Evolutionary conservation across 257 asterid genomes (phyloP), one percentile per base, ranked within the genome.

Genomic region (Salvia miltiorrhiza): DNA sequence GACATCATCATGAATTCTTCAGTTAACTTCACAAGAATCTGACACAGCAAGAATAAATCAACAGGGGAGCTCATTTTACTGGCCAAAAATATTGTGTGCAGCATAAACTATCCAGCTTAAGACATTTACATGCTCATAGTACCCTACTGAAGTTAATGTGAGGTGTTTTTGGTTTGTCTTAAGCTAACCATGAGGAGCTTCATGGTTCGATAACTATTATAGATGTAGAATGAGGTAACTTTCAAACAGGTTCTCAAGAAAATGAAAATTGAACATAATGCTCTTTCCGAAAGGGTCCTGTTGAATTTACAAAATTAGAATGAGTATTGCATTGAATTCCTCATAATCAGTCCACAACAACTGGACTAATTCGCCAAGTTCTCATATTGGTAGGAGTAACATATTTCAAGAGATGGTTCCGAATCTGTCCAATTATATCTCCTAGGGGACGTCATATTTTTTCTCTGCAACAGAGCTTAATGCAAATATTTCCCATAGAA

Each of bases 211-310:
- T 43, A 7, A 30, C 19, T 30, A 13, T 35, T 55, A 45, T 30
- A 48, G 54, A 44, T 10, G 50, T 14, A 47, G 32, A 59, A 7
- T 67, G 60, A 35, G 55, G 44, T 39, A 14, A 33, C 19, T 13
- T 72, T 50, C 63, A 24, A 50, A 23, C 28, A 45, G 63, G 43
- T 35, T 28, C 39, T 66, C 69, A 59, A 66, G 35, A 23, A 65
- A 65, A 44, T 43, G 37, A 47, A 39, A 52, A 50, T 49, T 39
- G 21, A 49, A n/a, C 1, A 5, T 23, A 53, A 32, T 44, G 67
- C 39, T 56, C 67, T 39, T 65, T 60, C 10, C 19, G 20, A 20
- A 58, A 47, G 28, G 32, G 53, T 59, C 23, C 20, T 16, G 23
- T 9, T 45, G 49, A 54, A 59, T 74, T 60, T 59, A 30, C 61